phyloP scores from a whole-genome alignment of 1,139 yeast genomes.

The Candida tropicalis region DNA sequence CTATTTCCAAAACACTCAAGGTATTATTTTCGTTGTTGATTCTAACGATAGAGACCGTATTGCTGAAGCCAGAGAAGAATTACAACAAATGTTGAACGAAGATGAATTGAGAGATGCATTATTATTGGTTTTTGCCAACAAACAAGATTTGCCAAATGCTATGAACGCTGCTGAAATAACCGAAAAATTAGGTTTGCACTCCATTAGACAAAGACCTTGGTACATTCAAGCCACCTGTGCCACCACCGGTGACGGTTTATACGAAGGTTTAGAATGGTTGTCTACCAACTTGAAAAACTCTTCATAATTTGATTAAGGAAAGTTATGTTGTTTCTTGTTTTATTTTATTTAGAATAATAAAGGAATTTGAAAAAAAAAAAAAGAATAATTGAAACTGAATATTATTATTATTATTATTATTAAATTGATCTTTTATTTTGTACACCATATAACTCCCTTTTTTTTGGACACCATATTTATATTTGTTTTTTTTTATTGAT shows the following conservation, averaged over 20 bases:
- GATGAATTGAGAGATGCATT: slow-evolving; percentile 47
- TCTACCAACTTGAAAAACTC: slow-evolving; percentile 38
- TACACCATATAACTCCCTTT: no score
- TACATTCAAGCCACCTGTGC: slow-evolving; percentile 48
- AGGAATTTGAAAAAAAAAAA: slow-evolving; percentile 3
- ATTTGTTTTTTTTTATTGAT: background rate
- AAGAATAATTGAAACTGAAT: background rate
- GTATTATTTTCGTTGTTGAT: slow-evolving; percentile 45
- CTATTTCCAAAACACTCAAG: slow-evolving; percentile 47
- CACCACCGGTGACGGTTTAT: slow-evolving; percentile 46
- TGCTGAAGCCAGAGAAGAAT: slow-evolving; percentile 47
- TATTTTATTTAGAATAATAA: slow-evolving; percentile 6
- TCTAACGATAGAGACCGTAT: slow-evolving; percentile 49
- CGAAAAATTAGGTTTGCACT: slow-evolving; percentile 45
- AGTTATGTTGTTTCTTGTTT: slow-evolving; percentile 4
- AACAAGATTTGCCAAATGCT: slow-evolving; percentile 48
- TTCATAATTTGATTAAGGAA: slow-evolving; percentile 12
- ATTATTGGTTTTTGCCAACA: slow-evolving; percentile 44
- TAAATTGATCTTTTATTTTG: no score
- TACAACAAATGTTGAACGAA: slow-evolving; percentile 47
- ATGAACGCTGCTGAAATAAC: slow-evolving; percentile 50
- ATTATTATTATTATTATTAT: background rate
- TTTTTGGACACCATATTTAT: background rate
- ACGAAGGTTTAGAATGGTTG: slow-evolving; percentile 48
- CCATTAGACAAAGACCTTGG: slow-evolving; percentile 48